Evolutionary conservation across 2,329 filamentous ascomycete genomes (phyloP).

Genomic region (Huntiella omanensis): DNA sequence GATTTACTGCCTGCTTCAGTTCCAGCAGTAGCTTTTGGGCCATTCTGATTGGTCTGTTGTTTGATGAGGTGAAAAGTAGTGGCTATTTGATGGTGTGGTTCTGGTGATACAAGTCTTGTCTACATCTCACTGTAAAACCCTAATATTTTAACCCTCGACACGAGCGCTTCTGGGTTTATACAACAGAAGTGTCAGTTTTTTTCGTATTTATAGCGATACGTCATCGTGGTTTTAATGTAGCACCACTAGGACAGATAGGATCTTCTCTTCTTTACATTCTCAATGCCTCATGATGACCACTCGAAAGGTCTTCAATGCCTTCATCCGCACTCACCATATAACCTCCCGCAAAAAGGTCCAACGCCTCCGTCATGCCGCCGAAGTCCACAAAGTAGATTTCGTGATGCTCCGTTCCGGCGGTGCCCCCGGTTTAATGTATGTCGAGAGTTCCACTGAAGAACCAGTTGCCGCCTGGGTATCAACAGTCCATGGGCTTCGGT

Average conservation of each 20-base stretch:
- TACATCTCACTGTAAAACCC: no score
- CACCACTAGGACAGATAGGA: no score
- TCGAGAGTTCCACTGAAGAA: conserved; percentile 35
- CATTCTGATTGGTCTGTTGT: no score
- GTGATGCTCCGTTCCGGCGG: conserved; percentile 49
- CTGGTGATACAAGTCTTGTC: no score
- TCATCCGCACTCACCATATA: conserved; percentile 67
- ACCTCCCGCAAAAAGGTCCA: conserved; percentile 56
- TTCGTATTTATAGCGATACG: no score
- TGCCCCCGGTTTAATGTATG: conserved; percentile 62
- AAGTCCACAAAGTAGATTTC: conserved; percentile 34
- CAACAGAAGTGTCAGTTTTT: no score
- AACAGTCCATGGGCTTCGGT: conserved; percentile 43
- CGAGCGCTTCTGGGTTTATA: no score
- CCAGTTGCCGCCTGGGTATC: conserved; percentile 45
- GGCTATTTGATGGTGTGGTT: no score
- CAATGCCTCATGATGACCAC: neutral
- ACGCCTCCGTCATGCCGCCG: conserved; percentile 41
- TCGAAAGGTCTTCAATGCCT: conserved; percentile 23
- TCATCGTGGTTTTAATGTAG: no score
- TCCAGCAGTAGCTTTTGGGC: neutral
- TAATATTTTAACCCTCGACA: no score
- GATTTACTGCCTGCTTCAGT: neutral
- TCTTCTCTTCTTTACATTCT: no score
- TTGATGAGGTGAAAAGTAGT: no score